Percentiles rank a stretch among this genome's conserved stretches.
Conservation (phyloP, 768 basidiomycete genomes). For the Trametes meyenii region DNA sequence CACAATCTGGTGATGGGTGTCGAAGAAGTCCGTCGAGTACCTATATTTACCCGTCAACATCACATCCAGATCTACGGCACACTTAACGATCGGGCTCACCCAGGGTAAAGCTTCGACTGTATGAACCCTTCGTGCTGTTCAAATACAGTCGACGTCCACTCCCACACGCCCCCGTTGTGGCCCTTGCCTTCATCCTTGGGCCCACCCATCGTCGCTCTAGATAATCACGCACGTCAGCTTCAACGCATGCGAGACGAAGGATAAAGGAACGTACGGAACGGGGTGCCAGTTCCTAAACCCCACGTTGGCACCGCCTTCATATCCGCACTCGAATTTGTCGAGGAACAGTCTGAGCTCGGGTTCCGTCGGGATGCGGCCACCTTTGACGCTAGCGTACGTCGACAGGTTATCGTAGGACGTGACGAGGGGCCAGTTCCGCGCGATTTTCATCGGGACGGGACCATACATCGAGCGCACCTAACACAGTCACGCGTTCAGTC, state of each 20-base stretch:
- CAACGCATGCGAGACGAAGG: not conserved
- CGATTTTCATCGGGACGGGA: constrained; percentile 74
- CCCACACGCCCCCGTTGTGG: constrained; percentile 96
- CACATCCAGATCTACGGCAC: not conserved
- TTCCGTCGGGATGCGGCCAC: constrained; percentile 93
- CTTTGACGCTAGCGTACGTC: constrained; percentile 79
- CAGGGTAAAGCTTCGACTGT: constrained; percentile 82
- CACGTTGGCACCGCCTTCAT: constrained; percentile 76
- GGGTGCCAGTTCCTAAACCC: constrained; percentile 96
- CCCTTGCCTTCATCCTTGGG: constrained; percentile 56
- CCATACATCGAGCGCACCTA: constrained; percentile 89
- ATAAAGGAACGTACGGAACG: constrained; percentile 63
- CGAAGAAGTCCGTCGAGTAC: constrained; percentile 90
- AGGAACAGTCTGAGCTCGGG: constrained; percentile 82
- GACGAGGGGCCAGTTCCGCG: constrained; percentile 84
- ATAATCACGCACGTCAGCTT: constrained; percentile 8
- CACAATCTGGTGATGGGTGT: constrained; percentile 82
- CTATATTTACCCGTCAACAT: constrained; percentile 37
- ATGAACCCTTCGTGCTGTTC: constrained; percentile 75
- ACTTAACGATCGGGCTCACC: constrained; percentile 44
- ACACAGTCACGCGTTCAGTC: not conserved
- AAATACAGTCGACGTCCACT: constrained; percentile 90
- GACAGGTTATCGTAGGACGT: constrained; percentile 79
- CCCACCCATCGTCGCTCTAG: constrained; percentile 74
- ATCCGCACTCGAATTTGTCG: constrained; percentile 72